Evolutionary conservation across 1,284 basidiomycete genomes (phyloP), one percentile per base, ranked within the genome.

Genomic region (Ganoderma lucidum): DNA sequence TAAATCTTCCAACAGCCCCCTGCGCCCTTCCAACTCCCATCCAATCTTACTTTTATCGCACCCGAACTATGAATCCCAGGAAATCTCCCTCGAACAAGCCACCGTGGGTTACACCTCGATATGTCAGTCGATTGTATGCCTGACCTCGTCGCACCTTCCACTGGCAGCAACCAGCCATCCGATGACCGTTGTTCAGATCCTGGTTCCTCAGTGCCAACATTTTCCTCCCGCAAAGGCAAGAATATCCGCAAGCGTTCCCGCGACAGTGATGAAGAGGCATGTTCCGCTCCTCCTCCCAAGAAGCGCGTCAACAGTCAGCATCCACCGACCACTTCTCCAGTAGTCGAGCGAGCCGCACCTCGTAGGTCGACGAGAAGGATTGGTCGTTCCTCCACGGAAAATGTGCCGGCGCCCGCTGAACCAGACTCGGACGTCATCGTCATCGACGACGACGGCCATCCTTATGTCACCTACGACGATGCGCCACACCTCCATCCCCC

Each of bases 401-500:
- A 17, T 2, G 55, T 17, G 30, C 15, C 30, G 14, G 32, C 32
- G 23, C 55, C 55, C 30, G 19, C 35, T 2, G 56, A 59, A 6
- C 35, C 35, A 17, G 56, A n/a, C 35, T 15, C n/a, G 35, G 35
- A 39, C 9, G 56, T 23, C 17, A n/a, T 39, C 56, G 17, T 59
- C 37, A 39, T 39, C 30, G 56, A 59, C n/a, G 35, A 37, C 35
- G 56, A 59, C 19, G 56, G 56, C 6, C 4, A 23, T 23, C 56
- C 35, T n/a, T 59, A 39, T 6, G 35, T 59, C 35, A 17, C 32
- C 8, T 59, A 59, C 37, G 56, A 59, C n/a, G 32, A 37, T 23
- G 56, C 56, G 32, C 56, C 56, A 35, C 56, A 59, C 9, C n/a
- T 59, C 35, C 56, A 59, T 39, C 32, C 56, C n/a, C 56, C 56